Percentiles rank a stretch among this genome's conserved stretches.
Evolutionary conservation across 2,329 filamentous ascomycete species (phyloP).

Genomic region (Diaporthe batatas): DNA sequence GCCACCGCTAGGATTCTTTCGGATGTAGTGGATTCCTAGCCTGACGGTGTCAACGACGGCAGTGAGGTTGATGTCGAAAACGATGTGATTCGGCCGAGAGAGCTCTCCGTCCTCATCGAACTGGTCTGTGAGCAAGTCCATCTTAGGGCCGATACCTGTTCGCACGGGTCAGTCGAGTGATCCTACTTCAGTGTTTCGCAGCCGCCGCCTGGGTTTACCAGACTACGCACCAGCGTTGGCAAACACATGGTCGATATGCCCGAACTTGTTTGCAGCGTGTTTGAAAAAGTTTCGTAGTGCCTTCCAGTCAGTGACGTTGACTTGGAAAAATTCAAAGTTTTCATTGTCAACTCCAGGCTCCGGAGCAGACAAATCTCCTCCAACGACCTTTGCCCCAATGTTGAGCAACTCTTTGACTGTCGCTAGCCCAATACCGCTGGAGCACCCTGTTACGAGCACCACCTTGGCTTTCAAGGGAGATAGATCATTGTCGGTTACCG

Average conservation of each 20-base stretch:
- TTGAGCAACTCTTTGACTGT: constrained; percentile 13
- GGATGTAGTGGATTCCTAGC: constrained; percentile 21
- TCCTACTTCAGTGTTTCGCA: background rate
- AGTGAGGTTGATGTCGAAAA: constrained; percentile 10
- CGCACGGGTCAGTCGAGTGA: background rate
- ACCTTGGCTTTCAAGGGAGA: background rate
- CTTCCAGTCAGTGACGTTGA: constrained; percentile 22
- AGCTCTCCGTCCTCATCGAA: constrained; percentile 21
- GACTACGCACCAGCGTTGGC: constrained; percentile 27
- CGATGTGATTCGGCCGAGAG: constrained; percentile 2
- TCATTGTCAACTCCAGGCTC: background rate
- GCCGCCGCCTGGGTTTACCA: no score
- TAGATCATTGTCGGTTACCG: constrained; percentile 6
- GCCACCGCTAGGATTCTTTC: background rate
- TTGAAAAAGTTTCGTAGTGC: constrained; percentile 5
- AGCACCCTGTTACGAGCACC: constrained; percentile 13
- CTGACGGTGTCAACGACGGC: constrained; percentile 15
- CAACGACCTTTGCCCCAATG: constrained; percentile 9
- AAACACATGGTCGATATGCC: constrained; percentile 19
- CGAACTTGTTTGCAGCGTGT: background rate
- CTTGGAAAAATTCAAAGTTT: background rate
- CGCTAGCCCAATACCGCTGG: constrained; percentile 21
- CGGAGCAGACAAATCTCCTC: background rate
- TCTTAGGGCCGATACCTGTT: constrained; percentile 6
- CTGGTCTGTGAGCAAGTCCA: constrained; percentile 23